These are phyloP conservation scores for Puccinia hordei DNA, from an alignment of 1,284 basidiomycete genomes.

Conservation along the genomic window DNA sequence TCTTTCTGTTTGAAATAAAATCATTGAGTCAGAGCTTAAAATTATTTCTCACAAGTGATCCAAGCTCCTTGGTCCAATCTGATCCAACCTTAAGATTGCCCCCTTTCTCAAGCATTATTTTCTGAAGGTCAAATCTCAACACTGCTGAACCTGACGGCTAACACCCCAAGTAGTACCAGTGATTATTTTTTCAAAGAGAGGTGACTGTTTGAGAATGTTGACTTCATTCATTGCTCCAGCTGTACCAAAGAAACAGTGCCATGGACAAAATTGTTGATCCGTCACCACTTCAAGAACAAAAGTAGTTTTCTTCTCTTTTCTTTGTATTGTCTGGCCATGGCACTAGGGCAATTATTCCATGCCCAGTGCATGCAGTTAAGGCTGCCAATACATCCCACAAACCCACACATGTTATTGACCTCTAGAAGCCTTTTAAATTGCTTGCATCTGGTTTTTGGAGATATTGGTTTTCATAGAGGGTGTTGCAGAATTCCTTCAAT, in stretches of 20 bases:
- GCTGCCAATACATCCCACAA: background rate
- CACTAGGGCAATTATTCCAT: constrained; percentile 39
- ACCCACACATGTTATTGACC: background rate
- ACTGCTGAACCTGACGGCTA: background rate
- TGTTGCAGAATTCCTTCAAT: background rate
- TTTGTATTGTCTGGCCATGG: constrained; percentile 22
- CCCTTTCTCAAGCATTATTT: too few species aligned
- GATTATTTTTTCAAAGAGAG: background rate
- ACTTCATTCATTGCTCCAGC: constrained; percentile 4
- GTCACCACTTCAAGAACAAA: constrained; percentile 4
- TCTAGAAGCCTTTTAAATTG: background rate
- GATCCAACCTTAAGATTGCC: too few species aligned
- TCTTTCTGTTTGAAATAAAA: too few species aligned
- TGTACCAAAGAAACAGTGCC: too few species aligned
- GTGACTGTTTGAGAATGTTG: background rate
- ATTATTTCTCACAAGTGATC: too few species aligned
- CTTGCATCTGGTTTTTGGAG: background rate
- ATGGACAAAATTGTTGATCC: constrained; percentile 16
- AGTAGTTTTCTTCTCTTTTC: constrained; percentile 23
- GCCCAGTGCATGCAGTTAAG: constrained; percentile 22
- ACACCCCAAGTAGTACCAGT: background rate
- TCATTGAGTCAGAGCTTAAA: too few species aligned
- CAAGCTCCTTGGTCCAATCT: too few species aligned
- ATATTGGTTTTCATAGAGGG: background rate
- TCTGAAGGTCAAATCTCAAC: too few species aligned